These are phyloP conservation scores for Crassisporium funariophilum DNA, from an alignment of 768 basidiomycete species.

Conservation along the genomic window DNA sequence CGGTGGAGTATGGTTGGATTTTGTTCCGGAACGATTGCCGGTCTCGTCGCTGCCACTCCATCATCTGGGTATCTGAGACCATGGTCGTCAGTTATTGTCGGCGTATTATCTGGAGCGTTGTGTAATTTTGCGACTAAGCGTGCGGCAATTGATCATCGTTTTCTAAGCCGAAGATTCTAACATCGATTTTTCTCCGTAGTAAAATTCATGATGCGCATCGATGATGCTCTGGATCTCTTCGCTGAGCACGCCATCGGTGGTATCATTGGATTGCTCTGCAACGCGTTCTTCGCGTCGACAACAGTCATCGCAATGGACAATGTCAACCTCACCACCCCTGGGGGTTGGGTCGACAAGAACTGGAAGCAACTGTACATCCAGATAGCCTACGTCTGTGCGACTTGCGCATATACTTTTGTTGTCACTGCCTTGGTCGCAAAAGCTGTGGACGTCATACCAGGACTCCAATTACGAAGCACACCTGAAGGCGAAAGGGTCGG, in stretches of 20 bases:
- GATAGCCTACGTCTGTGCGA: conserved; percentile 62
- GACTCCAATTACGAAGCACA: conserved; percentile 54
- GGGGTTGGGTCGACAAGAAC: conserved; percentile 76
- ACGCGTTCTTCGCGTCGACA: conserved; percentile 73
- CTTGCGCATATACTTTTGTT: conserved; percentile 60
- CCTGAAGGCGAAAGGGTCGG: conserved; percentile 62
- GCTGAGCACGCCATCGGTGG: conserved; percentile 91
- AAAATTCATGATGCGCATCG: conserved; percentile 69
- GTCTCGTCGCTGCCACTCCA: conserved; percentile 87
- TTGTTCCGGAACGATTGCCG: conserved; percentile 91
- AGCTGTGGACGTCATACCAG: conserved; percentile 56
- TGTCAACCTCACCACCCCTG: conserved; percentile 50
- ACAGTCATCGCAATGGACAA: conserved; percentile 70
- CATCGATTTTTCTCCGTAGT: conserved; percentile 46
- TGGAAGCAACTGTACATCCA: conserved; percentile 84
- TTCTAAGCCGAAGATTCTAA: too few species aligned
- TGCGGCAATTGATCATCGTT: conserved; percentile 42
- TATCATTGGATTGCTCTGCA: conserved; percentile 70
- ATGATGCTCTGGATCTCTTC: conserved; percentile 91
- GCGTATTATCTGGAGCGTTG: conserved; percentile 67
- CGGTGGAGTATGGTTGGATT: conserved; percentile 92
- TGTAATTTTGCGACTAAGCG: conserved; percentile 88
- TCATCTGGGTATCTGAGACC: conserved; percentile 80
- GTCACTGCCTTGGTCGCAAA: conserved; percentile 65
- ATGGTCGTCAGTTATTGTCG: conserved; percentile 78